Percentiles rank a stretch among this genome's conserved stretches.
Evolutionary conservation across 345 rosid species (phyloP).

Genomic region (Eucalyptus albens): DNA sequence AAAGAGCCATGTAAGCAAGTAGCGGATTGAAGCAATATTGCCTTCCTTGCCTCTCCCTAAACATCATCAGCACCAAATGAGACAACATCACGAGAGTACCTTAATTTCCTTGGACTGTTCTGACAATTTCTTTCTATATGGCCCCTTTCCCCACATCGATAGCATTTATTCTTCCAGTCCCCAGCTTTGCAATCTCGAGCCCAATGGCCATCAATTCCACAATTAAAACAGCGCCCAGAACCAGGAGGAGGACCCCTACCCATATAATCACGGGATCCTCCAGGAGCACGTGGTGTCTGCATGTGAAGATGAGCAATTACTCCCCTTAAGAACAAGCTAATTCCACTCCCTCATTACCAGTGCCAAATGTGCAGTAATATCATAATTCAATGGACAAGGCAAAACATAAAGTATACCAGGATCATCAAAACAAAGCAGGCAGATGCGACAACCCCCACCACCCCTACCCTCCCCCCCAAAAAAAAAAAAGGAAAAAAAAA

Average conservation of each 20-base stretch:
- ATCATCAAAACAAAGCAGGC: neutral
- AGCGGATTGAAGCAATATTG: neutral
- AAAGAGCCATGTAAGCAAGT: neutral
- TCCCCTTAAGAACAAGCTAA: neutral
- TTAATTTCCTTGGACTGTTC: slow-evolving; percentile 80
- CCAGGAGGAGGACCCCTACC: slow-evolving; percentile 98
- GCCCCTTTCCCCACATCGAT: slow-evolving; percentile 94
- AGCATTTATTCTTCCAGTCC: slow-evolving; percentile 95
- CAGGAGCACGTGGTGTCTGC: slow-evolving; percentile 76
- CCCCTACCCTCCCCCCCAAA: neutral
- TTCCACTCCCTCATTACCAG: neutral
- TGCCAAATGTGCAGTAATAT: neutral
- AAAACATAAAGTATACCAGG: neutral
- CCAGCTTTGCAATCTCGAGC: slow-evolving; percentile 97
- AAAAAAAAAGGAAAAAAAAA: too few species aligned
- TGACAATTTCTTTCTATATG: slow-evolving; percentile 92
- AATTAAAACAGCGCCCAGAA: slow-evolving; percentile 90
- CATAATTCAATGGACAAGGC: neutral
- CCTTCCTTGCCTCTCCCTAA: neutral
- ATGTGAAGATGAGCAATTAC: neutral
- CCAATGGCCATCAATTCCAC: slow-evolving; percentile 98
- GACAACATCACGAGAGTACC: slow-evolving; percentile 4
- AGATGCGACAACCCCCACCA: neutral
- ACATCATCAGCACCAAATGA: neutral
- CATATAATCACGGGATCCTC: slow-evolving; percentile 63